phyloP scores from a whole-genome alignment of 2,329 filamentous ascomycete species.

The Ophiostoma angusticollis region DNA sequence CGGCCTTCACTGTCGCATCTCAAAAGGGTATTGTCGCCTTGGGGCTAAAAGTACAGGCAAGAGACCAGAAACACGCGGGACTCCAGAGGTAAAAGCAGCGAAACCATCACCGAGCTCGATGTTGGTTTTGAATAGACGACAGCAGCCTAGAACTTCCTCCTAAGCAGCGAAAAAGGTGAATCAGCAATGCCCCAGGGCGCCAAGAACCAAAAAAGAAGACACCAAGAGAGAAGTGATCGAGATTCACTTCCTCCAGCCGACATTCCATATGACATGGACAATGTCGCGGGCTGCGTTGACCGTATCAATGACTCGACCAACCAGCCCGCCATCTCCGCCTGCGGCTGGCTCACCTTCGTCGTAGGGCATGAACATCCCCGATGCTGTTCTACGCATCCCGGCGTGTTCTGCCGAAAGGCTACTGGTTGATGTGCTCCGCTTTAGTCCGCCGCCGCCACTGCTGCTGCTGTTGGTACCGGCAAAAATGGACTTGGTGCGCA shows the following conservation, averaged over 20 bases:
- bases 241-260: slow-evolving; percentile 45
- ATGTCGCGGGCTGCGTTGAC: slow-evolving; percentile 61
- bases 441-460: slow-evolving; percentile 21
- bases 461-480: not conserved
- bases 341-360: slow-evolving; percentile 55
- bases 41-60: not conserved
- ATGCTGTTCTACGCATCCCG: slow-evolving; percentile 64
- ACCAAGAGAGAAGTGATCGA: not conserved
- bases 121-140: slow-evolving; percentile 12
- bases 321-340: slow-evolving; percentile 48
- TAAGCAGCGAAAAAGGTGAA: slow-evolving; percentile 9
- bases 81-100: not conserved
- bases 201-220: not conserved
- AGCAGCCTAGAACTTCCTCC: slow-evolving; percentile 12
- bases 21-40: no score
- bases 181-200: slow-evolving; percentile 9
- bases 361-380: slow-evolving; percentile 85
- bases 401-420: slow-evolving; percentile 38
- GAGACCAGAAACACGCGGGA: no score
- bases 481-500: slow-evolving; percentile 9
- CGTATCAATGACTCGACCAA: slow-evolving; percentile 72
- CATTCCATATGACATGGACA: slow-evolving; percentile 60
- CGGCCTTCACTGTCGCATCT: no score
- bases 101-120: slow-evolving; percentile 6
- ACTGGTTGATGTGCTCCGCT: slow-evolving; percentile 34